Conservation (phyloP, 768 basidiomycete genomes). For the Suillus discolor region DNA sequence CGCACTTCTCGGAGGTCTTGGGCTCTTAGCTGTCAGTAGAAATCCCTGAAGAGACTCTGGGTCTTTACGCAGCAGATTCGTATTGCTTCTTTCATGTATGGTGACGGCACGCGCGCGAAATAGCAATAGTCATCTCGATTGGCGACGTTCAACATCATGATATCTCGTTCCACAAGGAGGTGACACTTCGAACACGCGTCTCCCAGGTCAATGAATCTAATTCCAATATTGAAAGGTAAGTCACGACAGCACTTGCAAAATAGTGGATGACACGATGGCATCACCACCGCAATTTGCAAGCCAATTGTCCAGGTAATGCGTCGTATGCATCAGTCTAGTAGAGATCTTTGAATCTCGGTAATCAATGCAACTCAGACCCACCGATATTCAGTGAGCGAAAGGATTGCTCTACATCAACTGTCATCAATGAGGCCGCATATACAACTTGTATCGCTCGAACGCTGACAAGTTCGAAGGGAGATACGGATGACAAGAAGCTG, state of each 20-base stretch:
- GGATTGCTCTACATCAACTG: too few relatives aligned
- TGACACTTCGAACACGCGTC: background rate
- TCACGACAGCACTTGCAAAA: background rate
- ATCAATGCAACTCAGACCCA: too few relatives aligned
- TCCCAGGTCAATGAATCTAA: background rate
- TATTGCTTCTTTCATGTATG: background rate
- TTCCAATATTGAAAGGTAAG: background rate
- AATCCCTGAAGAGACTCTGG: background rate
- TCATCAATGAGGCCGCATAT: too few relatives aligned
- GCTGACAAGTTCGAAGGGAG: background rate
- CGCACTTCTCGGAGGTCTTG: conserved; percentile 74
- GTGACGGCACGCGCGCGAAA: background rate
- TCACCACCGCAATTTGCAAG: too few relatives aligned
- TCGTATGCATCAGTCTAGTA: too few relatives aligned
- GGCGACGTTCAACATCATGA: background rate
- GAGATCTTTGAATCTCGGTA: too few relatives aligned
- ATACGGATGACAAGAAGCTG: background rate
- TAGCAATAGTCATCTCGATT: background rate
- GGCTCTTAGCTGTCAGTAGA: conserved; percentile 77
- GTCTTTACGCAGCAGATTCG: background rate
- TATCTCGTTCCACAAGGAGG: background rate
- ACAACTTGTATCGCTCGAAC: background rate
- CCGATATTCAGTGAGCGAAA: too few relatives aligned
- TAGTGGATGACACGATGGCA: background rate
- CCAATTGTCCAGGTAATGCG: too few relatives aligned